phyloP scores from a whole-genome alignment of 495 filamentous ascomycete genomes.

The Penicillium dipodomyicola region DNA sequence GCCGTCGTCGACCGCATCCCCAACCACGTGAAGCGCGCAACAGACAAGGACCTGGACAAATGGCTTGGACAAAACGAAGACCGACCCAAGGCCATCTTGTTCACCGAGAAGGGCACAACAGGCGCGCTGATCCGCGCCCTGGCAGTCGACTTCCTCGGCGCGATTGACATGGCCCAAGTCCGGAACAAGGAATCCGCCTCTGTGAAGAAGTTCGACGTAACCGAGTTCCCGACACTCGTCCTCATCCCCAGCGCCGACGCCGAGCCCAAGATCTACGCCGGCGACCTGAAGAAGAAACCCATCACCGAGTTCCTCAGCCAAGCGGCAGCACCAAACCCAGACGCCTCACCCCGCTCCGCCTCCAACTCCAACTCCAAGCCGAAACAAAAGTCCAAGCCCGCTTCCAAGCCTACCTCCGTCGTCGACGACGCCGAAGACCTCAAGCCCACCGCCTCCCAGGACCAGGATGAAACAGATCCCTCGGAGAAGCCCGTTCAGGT shows the following conservation, averaged over 20 bases:
- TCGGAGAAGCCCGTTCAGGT: conserved; percentile 44
- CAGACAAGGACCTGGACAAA: conserved; percentile 72
- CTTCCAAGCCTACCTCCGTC: conserved; percentile 22
- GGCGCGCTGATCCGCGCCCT: conserved; percentile 78
- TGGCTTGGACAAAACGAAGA: conserved; percentile 74
- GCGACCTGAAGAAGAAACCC: conserved; percentile 80
- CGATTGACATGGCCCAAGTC: conserved; percentile 78
- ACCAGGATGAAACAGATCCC: conserved; percentile 22
- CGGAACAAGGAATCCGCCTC: conserved; percentile 75
- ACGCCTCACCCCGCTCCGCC: conserved; percentile 41
- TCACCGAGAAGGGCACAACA: conserved; percentile 90
- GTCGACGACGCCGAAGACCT: conserved; percentile 44
- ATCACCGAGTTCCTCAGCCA: conserved; percentile 84
- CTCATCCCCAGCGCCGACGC: conserved; percentile 72
- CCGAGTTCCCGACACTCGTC: conserved; percentile 75
- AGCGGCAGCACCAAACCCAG: conserved; percentile 68
- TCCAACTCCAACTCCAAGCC: conserved; percentile 49
- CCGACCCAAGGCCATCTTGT: conserved; percentile 81
- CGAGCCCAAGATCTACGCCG: conserved; percentile 70
- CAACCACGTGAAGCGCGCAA: conserved; percentile 81
- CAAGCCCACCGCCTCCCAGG: conserved; percentile 45
- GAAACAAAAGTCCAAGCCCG: conserved; percentile 37
- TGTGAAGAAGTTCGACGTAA: conserved; percentile 70
- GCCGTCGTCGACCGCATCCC: conserved; percentile 83
- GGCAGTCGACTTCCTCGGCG: conserved; percentile 87